These are phyloP conservation scores for Lasiodiplodia sp. DNA, from an alignment of 2,329 filamentous ascomycete genomes.

Conservation along the genomic window DNA sequence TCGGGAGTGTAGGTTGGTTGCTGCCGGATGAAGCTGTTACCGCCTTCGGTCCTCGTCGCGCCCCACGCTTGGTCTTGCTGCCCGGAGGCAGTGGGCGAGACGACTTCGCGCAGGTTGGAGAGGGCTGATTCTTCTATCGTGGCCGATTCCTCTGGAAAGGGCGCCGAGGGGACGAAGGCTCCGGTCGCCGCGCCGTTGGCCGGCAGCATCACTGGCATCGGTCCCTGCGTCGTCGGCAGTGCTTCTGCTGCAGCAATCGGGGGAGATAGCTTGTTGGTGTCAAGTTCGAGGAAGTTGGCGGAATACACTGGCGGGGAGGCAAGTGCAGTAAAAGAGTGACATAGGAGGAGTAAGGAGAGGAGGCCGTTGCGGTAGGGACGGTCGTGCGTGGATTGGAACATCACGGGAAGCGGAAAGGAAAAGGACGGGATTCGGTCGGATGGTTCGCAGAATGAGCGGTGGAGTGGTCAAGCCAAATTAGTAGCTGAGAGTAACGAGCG, in stretches of 20 bases:
- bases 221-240: background rate
- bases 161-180: background rate
- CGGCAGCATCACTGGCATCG: background rate
- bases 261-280: background rate
- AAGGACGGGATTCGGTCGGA: background rate
- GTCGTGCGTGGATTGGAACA: background rate
- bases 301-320: slow-evolving; percentile 1
- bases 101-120: background rate
- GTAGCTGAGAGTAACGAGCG: background rate
- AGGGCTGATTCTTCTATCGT: background rate
- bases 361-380: background rate
- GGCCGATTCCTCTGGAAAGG: background rate
- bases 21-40: background rate
- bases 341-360: background rate
- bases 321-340: background rate
- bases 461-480: too few relatives aligned
- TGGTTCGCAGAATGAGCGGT: background rate
- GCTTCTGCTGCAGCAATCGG: background rate
- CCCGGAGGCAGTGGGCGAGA: background rate
- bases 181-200: background rate
- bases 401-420: background rate
- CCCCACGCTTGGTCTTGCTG: background rate
- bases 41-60: background rate
- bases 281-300: background rate
- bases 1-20: background rate